Evolutionary conservation across 352 stramenopile genomes (phyloP).

Genomic region (Hyaloperonospora arabidopsidis): DNA sequence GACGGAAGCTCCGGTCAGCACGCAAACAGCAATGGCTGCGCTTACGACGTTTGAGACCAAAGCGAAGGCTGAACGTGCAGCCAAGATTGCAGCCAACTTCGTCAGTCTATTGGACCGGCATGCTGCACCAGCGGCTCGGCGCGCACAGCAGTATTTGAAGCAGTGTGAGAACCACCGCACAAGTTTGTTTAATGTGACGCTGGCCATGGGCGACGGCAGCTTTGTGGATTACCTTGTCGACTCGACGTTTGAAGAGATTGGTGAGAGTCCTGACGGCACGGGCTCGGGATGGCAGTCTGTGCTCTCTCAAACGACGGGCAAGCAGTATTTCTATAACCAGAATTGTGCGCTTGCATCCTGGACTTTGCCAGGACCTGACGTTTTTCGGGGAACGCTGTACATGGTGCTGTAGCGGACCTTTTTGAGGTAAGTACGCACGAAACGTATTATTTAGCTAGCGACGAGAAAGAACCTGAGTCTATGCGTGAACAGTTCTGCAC

Average conservation of each 20-base stretch:
- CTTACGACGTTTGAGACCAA: slow-evolving; percentile 47
- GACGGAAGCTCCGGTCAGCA: slow-evolving; percentile 29
- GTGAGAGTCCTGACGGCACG: slow-evolving; percentile 32
- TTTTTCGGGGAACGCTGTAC: slow-evolving; percentile 48
- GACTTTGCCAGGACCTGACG: slow-evolving; percentile 58
- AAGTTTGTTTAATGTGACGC: slow-evolving; percentile 45
- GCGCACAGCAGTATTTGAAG: slow-evolving; percentile 30
- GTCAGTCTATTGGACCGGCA: slow-evolving; percentile 39
- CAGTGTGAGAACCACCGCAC: slow-evolving; percentile 17
- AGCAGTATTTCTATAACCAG: slow-evolving; percentile 81
- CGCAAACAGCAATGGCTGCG: slow-evolving; percentile 41
- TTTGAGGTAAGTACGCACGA: slow-evolving; percentile 8
- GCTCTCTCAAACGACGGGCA: slow-evolving; percentile 62
- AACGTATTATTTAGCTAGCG: slow-evolving; percentile 38
- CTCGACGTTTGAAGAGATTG: slow-evolving; percentile 52
- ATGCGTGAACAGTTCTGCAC: slow-evolving; percentile 24
- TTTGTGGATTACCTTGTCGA: slow-evolving; percentile 60
- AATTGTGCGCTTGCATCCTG: slow-evolving; percentile 66
- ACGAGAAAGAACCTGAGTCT: slow-evolving; percentile 19
- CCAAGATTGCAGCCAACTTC: slow-evolving; percentile 51
- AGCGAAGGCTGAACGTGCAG: slow-evolving; percentile 47
- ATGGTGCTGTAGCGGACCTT: slow-evolving; percentile 56
- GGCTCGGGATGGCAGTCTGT: slow-evolving; percentile 56
- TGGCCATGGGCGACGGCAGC: slow-evolving; percentile 58
- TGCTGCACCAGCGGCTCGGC: slow-evolving; percentile 23